Percentiles rank a stretch among this genome's conserved stretches.
Conservation (phyloP, 176 grass and related monocot genomes). For the Oryza brachyantha region DNA sequence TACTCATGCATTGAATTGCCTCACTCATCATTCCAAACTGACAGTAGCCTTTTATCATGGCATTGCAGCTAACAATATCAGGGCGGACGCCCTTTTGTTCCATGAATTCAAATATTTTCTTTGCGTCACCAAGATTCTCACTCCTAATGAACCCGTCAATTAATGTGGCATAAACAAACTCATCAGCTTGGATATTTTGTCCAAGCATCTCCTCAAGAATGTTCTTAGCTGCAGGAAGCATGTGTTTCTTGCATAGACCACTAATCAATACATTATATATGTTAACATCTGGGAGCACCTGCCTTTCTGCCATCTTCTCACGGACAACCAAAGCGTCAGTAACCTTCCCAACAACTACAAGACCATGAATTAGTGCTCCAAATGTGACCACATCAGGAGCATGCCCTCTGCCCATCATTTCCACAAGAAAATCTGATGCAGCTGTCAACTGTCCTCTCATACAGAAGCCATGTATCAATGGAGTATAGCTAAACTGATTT, state of each 20-base stretch:
- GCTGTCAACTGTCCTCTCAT: conserved; percentile 34
- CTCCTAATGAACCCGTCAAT: conserved; percentile 85
- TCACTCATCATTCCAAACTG: conserved; percentile 74
- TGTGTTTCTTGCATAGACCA: conserved; percentile 75
- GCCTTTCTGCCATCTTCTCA: conserved; percentile 68
- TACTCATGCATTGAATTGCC: conserved; percentile 51
- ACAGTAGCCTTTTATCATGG: conserved; percentile 89
- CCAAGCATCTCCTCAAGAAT: conserved; percentile 76
- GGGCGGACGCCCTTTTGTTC: conserved; percentile 39
- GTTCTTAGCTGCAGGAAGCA: conserved; percentile 75
- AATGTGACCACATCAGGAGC: conserved; percentile 67
- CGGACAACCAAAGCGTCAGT: conserved; percentile 48
- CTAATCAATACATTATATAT: conserved; percentile 83
- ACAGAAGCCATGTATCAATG: conserved; percentile 62
- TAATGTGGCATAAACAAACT: conserved; percentile 81
- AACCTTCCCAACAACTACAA: neutral
- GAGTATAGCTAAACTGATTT: conserved; percentile 64
- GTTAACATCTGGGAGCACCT: conserved; percentile 56
- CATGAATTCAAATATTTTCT: conserved; percentile 73
- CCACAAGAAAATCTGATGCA: conserved; percentile 60
- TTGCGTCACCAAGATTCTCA: conserved; percentile 60
- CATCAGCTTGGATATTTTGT: conserved; percentile 64
- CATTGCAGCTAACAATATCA: conserved; percentile 65
- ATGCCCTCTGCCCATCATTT: conserved; percentile 63
- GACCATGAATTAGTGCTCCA: conserved; percentile 62